A percentile compares a stretch with the other conserved stretches of the same genome.
phyloP scores from a whole-genome alignment of 2,329 filamentous ascomycete genomes.

The Daldinia sp. region DNA sequence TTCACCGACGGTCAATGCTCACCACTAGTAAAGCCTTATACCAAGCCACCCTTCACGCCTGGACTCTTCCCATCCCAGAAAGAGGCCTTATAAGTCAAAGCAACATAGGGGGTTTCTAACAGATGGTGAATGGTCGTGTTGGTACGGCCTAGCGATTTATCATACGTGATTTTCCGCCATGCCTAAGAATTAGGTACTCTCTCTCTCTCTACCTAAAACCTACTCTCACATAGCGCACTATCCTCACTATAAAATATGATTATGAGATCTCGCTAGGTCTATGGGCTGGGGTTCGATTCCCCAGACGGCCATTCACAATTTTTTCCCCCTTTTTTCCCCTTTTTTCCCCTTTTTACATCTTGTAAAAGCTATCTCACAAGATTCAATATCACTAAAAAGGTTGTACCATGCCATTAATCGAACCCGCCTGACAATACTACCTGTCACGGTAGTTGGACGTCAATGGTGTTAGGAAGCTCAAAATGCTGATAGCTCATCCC shows the following conservation, averaged over 20 bases:
- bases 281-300: conserved; percentile 29
- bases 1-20: too few species aligned
- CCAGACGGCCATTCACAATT: conserved; percentile 3
- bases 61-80: not conserved
- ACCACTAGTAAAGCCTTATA: not conserved
- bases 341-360: not conserved
- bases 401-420: too few species aligned
- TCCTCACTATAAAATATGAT: not conserved
- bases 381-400: not conserved
- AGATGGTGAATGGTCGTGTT: conserved; percentile 14
- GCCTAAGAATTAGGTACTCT: not conserved
- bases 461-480: too few species aligned
- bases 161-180: not conserved
- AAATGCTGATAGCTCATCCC: too few species aligned
- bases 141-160: conserved; percentile 7
- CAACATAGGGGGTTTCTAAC: not conserved
- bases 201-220: not conserved
- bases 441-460: too few species aligned
- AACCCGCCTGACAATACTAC: too few species aligned
- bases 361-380: not conserved
- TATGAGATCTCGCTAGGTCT: conserved; percentile 15
- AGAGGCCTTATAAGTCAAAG: not conserved
- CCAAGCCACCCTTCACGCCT: not conserved
- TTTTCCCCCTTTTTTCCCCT: conserved; percentile 1
- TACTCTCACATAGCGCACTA: too few species aligned